Percentiles rank a stretch among this genome's conserved stretches.
Conservation (phyloP, 208 protist species). For the Trichomonas gallinae region DNA sequence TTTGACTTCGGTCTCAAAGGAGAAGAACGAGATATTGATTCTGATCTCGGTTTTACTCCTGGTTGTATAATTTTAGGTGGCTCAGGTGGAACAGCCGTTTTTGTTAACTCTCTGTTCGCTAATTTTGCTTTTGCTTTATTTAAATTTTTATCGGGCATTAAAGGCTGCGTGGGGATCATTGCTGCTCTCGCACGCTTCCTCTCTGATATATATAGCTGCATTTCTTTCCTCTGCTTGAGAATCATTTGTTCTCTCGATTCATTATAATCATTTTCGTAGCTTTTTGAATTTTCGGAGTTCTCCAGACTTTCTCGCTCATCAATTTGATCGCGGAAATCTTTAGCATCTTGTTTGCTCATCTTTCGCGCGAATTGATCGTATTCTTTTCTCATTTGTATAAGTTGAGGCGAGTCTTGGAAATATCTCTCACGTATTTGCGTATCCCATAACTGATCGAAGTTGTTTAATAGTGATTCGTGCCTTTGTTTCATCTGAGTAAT, state of each 20-base stretch:
- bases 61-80: background rate
- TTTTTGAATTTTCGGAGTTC: background rate
- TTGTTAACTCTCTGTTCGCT: background rate
- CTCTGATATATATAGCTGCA: background rate
- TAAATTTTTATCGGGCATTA: background rate
- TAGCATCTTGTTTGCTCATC: background rate
- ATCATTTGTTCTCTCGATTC: background rate
- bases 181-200: background rate
- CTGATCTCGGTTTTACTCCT: background rate
- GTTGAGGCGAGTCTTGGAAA: background rate
- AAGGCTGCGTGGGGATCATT: background rate
- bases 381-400: background rate
- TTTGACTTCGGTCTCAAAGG: background rate
- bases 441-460: background rate
- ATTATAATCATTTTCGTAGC: background rate
- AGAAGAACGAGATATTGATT: background rate
- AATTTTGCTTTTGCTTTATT: background rate
- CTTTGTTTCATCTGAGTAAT: background rate
- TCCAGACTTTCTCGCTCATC: background rate
- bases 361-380: background rate
- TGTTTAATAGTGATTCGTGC: background rate
- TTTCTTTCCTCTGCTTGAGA: background rate
- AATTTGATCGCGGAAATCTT: background rate
- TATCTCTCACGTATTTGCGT: background rate
- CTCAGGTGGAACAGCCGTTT: background rate